Percentiles rank a stretch among this genome's conserved stretches.
Conservation (phyloP, 2,329 filamentous ascomycete species). For the Akanthomyces muscarius region DNA sequence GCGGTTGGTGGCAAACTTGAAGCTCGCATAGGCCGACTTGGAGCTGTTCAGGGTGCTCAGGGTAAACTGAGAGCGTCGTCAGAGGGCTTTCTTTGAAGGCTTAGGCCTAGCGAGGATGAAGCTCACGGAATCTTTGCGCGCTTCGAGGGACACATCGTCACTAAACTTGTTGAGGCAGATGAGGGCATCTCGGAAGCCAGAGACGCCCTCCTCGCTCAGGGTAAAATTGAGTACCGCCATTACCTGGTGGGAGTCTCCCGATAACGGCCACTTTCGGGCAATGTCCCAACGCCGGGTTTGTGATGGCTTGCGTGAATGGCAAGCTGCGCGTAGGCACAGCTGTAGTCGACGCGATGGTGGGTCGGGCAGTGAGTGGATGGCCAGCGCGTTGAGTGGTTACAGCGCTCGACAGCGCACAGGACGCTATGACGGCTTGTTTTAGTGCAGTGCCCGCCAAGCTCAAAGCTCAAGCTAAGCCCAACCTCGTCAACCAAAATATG, state of each 20-base stretch:
- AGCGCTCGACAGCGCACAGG: background rate
- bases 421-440: background rate
- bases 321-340: background rate
- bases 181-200: conserved; percentile 67
- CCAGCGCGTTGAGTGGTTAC: background rate
- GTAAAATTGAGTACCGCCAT: conserved; percentile 70
- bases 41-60: conserved; percentile 75
- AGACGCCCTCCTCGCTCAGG: conserved; percentile 67
- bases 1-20: conserved; percentile 60
- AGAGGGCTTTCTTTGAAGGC: background rate
- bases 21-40: conserved; percentile 73
- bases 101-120: background rate
- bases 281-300: no score
- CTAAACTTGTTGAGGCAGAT: conserved; percentile 75
- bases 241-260: background rate
- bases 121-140: conserved; percentile 60
- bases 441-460: background rate
- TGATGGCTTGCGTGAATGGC: background rate
- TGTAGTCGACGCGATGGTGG: background rate
- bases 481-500: background rate
- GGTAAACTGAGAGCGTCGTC: conserved; percentile 50
- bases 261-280: background rate
- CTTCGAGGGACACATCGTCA: conserved; percentile 73
- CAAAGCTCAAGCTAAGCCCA: no score
- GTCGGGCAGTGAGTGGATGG: background rate